Evolutionary conservation across 768 basidiomycete species (phyloP).

Genomic region (Xerocomellus amylosporus): DNA sequence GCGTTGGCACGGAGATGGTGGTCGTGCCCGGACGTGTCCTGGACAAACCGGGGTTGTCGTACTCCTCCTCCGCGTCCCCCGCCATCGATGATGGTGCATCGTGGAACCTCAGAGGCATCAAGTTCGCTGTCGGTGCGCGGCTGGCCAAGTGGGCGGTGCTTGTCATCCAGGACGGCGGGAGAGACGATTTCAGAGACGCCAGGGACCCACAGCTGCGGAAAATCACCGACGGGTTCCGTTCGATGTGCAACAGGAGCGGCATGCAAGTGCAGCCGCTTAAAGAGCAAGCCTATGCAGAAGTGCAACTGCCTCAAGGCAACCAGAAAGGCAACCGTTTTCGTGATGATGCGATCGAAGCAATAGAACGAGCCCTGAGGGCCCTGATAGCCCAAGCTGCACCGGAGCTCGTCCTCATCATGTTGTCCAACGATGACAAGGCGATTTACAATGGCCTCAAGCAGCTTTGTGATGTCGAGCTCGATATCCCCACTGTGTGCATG

Average conservation of each 20-base stretch:
- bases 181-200: constrained; percentile 52
- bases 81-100: constrained; percentile 41
- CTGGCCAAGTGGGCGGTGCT: constrained; percentile 68
- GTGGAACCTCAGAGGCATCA: constrained; percentile 52
- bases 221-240: constrained; percentile 48
- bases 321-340: constrained; percentile 48
- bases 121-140: constrained; percentile 55
- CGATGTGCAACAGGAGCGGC: constrained; percentile 64
- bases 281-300: constrained; percentile 33
- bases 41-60: constrained; percentile 41
- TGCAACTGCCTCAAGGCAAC: constrained; percentile 44
- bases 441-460: constrained; percentile 52
- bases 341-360: constrained; percentile 40
- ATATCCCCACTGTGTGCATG: constrained; percentile 64
- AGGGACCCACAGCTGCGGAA: constrained; percentile 47
- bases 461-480: constrained; percentile 48
- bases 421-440: constrained; percentile 45
- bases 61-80: constrained; percentile 29
- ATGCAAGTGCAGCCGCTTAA: constrained; percentile 43
- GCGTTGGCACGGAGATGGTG: constrained; percentile 46
- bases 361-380: not conserved
- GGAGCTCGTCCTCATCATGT: constrained; percentile 41
- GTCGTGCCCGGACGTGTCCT: constrained; percentile 54
- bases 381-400: constrained; percentile 3
- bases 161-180: constrained; percentile 53